These are phyloP conservation scores for Cerrena zonata DNA, from an alignment of 1,284 basidiomycete species.

Conservation along the genomic window DNA sequence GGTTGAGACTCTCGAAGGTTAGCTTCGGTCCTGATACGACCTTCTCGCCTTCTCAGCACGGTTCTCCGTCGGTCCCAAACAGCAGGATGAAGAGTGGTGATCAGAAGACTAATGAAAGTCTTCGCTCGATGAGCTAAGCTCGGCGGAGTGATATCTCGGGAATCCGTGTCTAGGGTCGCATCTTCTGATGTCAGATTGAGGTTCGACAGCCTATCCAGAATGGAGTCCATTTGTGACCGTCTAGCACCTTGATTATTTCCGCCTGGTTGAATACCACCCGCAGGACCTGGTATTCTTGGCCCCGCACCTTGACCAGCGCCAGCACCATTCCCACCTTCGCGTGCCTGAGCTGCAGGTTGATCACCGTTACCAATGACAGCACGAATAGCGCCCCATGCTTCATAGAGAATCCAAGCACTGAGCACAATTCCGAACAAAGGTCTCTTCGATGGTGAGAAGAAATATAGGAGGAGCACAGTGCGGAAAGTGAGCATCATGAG, in stretches of 20 bases:
- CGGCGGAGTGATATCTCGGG: conserved; percentile 29
- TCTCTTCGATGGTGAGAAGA: conserved; percentile 71
- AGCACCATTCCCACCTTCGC: conserved; percentile 2
- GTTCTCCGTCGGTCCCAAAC: conserved; percentile 66
- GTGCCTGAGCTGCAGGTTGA: conserved; percentile 20
- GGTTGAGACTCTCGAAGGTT: conserved; percentile 38
- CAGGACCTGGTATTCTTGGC: background rate
- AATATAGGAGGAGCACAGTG: conserved; percentile 67
- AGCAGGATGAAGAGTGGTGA: conserved; percentile 66
- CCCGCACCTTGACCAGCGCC: conserved; percentile 7
- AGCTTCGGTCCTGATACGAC: conserved; percentile 61
- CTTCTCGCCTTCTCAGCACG: conserved; percentile 59
- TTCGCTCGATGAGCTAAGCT: conserved; percentile 42
- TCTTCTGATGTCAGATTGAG: conserved; percentile 55
- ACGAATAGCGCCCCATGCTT: conserved; percentile 69
- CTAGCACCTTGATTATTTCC: background rate
- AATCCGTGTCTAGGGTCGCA: conserved; percentile 36
- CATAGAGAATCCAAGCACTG: conserved; percentile 67
- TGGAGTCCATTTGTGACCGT: conserved; percentile 23
- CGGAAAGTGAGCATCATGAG: conserved; percentile 63
- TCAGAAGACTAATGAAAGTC: conserved; percentile 53
- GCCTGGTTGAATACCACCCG: background rate
- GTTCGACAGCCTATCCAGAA: conserved; percentile 51
- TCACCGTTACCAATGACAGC: conserved; percentile 42
- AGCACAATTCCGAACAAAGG: conserved; percentile 66